A percentile compares a stretch with the other conserved stretches of the same genome.
phyloP scores from a whole-genome alignment of 169 alveolate genomes.

The Cryptosporidium ubiquitum region DNA sequence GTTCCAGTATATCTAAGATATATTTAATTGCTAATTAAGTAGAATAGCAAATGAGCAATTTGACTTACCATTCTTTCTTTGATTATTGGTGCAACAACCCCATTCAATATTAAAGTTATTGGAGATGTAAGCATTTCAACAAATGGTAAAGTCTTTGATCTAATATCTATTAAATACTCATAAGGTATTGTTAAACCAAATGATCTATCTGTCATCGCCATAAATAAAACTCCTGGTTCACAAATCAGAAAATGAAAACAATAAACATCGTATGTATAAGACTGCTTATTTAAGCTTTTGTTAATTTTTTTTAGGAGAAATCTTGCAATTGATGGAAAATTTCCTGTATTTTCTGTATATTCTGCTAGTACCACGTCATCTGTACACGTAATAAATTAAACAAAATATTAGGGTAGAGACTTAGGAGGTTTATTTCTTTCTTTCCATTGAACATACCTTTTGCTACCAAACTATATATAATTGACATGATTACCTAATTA shows the following conservation, averaged over 20 bases:
- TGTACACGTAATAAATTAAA: neutral
- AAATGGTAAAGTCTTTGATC: conserved; percentile 7
- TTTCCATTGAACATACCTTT: conserved; percentile 9
- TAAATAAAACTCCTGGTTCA: conserved; percentile 10
- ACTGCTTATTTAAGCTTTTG: conserved; percentile 13
- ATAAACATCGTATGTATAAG: conserved; percentile 58
- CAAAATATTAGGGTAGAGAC: neutral
- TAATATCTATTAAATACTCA: conserved; percentile 31
- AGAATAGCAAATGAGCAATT: neutral
- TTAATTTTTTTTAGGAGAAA: conserved; percentile 41
- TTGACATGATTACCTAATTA: conserved; percentile 9
- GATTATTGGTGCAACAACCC: conserved; percentile 31
- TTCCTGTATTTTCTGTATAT: conserved; percentile 50
- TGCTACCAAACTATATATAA: conserved; percentile 29
- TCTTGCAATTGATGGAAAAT: conserved; percentile 61
- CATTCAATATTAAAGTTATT: conserved; percentile 21
- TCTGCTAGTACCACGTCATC: conserved; percentile 53
- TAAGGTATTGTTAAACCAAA: conserved; percentile 38
- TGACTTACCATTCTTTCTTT: conserved; percentile 61
- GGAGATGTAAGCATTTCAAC: conserved; percentile 1
- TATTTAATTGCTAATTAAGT: neutral
- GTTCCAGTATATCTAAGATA: conserved; percentile 39
- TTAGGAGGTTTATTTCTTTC: neutral
- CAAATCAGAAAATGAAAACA: conserved; percentile 44
- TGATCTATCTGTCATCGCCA: conserved; percentile 41